Base-by-base conservation (phyloP, 2,329 filamentous ascomycete genomes). In the Fusarium kyushuense region DNA sequence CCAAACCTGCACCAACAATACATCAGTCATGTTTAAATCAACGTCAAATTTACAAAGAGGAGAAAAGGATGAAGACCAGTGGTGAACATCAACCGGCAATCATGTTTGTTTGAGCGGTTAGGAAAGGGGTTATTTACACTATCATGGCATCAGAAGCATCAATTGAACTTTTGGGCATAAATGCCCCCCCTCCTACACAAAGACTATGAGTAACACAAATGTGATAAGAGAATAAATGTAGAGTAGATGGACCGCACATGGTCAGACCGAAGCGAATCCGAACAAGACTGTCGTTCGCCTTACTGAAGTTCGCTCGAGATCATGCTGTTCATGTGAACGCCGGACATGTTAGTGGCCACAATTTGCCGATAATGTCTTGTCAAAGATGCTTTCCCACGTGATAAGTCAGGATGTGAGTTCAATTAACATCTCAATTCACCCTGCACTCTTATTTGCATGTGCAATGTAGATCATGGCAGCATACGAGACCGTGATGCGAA, bases 331-430 rank as follows among this genome's bases (percentile, higher is more conserved):
- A 54, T 33, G 35, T 21, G n/a, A 45, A 52, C 7, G 51, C 58
- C 35, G 54, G 21, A 43, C 61, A 32, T 45, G 30, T 30, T 27
- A 48, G 35, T 23, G 12, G 27, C 29, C 41, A n/a, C 27, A n/a
- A 45, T 21, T 41, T 54, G 40, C 30, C 21, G 46, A 38, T n/a
- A n/a, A 33, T 38, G 14, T 42, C 25, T 41, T 51, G 30, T 17
- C 19, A 56, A 53, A 43, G 30, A 48, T 56, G 49, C 19, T 54
- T 66, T 23, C 21, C 23, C 27, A n/a, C 41, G 27, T 32, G n/a
- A 48, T 54, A 45, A 29, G 35, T 14, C 51, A 52, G 57, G 51
- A 52, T 42, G 47, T 48, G 38, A 23, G 36, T 27, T 38, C 17
- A 53, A n/a, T 33, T 14, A n/a, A 51, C 38, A 32, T 48, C 35